Evolutionary conservation across 2,329 filamentous ascomycete species (phyloP).

Genomic region (Epichloe elymi): DNA sequence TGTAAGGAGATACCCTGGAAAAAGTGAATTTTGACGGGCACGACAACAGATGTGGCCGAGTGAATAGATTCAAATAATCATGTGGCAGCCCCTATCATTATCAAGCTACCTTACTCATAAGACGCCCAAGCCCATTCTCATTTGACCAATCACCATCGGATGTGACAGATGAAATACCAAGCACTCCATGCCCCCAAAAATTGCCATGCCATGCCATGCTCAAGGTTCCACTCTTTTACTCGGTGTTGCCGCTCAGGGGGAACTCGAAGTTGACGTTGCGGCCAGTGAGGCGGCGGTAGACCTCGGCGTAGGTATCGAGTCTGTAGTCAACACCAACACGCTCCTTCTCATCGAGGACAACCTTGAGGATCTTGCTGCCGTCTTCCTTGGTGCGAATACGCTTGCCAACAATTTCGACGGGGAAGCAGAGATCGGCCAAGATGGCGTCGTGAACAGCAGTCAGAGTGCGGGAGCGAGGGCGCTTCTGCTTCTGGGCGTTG

Average conservation of each 20-base stretch:
- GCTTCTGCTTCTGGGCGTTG: conserved; percentile 97
- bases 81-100: conserved; percentile 32
- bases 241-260: conserved; percentile 61
- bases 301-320: conserved; percentile 98
- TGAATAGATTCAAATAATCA: conserved; percentile 21
- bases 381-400: conserved; percentile 97
- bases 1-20: conserved; percentile 25
- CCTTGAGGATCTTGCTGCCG: conserved; percentile 96
- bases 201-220: conserved; percentile 5
- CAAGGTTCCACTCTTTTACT: conserved; percentile 45
- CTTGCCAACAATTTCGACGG: conserved; percentile 99
- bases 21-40: conserved; percentile 6
- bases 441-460: conserved; percentile 98
- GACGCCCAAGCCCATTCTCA: conserved; percentile 32
- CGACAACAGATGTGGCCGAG: conserved; percentile 10
- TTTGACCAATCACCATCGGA: conserved; percentile 22
- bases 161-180: conserved; percentile 22
- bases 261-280: conserved; percentile 98
- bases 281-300: conserved; percentile 96
- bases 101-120: conserved; percentile 35
- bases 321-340: conserved; percentile 98
- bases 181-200: conserved; percentile 4
- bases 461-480: conserved; percentile 91
- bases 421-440: conserved; percentile 95
- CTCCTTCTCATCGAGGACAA: conserved; percentile 99